Evolutionary conservation across 805 yeast species (phyloP), one percentile per base, ranked within the genome.

Genomic region (Candida yuanshanica): DNA sequence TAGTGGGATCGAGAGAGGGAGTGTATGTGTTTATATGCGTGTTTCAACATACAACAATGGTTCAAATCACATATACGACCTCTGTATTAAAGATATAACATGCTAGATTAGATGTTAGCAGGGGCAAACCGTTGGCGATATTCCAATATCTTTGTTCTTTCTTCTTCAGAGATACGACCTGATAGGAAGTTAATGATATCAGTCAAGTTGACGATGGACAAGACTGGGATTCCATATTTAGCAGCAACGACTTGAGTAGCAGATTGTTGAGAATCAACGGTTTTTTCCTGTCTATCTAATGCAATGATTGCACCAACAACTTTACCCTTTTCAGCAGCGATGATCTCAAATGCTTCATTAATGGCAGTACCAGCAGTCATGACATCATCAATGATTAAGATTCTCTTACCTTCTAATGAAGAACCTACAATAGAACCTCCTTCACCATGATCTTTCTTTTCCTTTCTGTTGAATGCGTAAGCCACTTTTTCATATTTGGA

Each of bases 301-400:
- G 96, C 95, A 57, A 93, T 86, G 45, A 89, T 81, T 43, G 88
- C 77, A 8, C 95, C 98, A 36, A 80, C 85, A 18, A 88, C 83
- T 12, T 66, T 56, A 37, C 96, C 99, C 26, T 75, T 68, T 50
- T 80, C 91, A 20, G 66, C 65, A 5, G 56, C 64, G 53, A 93
- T 88, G 55, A 93, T 83, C 37, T 74, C 78, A 55, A 86, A 84
- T 0, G 98, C 97, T 66, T 93, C 98, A 54, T 84, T 84, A 60
- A 90, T 89, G 37, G 99, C 98, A 44, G 98, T 93, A 32, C 99
- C 99, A 1, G 98, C 98, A 45, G 98, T 91, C 81, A 91, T 90
- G 33, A 93, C 97, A 57, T 91, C 99, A 63, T 93, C 99, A 47
- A 91, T 88, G 55, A 93, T 86, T 55, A 93, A 68, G 20, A 91